These are phyloP conservation scores for Penicillium silybi DNA, from an alignment of 495 filamentous ascomycete species.

Conservation along the genomic window DNA sequence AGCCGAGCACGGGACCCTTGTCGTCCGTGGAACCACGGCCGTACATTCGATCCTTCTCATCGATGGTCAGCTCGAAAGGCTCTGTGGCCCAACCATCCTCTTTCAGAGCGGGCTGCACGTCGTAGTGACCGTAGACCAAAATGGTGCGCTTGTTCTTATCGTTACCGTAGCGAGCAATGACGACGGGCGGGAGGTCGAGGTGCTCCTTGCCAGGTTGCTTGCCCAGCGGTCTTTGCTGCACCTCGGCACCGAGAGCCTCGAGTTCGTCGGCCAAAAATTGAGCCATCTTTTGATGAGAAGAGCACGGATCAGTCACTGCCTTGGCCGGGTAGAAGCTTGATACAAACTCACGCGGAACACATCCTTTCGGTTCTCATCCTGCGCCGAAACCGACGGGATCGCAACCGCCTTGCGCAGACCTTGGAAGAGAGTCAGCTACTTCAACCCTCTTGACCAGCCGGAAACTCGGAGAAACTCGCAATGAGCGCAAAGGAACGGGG, in stretches of 20 bases:
- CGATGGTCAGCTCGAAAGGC: constrained; percentile 86
- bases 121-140: constrained; percentile 97
- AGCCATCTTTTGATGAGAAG: constrained; percentile 66
- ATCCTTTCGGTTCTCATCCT: constrained; percentile 80
- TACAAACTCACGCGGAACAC: constrained; percentile 61
- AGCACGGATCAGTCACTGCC: constrained; percentile 1
- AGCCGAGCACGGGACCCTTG: constrained; percentile 96
- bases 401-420: constrained; percentile 84
- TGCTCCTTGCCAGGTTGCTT: constrained; percentile 86
- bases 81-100: constrained; percentile 96
- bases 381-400: constrained; percentile 92
- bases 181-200: constrained; percentile 86
- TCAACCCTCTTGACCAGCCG: not conserved
- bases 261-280: constrained; percentile 84
- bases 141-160: constrained; percentile 91
- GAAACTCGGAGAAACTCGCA: not conserved
- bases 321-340: not conserved
- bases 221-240: constrained; percentile 78
- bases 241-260: constrained; percentile 74
- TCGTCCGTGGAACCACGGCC: constrained; percentile 96
- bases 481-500: not conserved
- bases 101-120: constrained; percentile 92
- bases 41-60: constrained; percentile 88
- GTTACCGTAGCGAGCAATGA: constrained; percentile 86
- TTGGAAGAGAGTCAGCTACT: constrained; percentile 21